Evolutionary conservation across 768 basidiomycete genomes (phyloP).

Genomic region (Serpula lacrymans): DNA sequence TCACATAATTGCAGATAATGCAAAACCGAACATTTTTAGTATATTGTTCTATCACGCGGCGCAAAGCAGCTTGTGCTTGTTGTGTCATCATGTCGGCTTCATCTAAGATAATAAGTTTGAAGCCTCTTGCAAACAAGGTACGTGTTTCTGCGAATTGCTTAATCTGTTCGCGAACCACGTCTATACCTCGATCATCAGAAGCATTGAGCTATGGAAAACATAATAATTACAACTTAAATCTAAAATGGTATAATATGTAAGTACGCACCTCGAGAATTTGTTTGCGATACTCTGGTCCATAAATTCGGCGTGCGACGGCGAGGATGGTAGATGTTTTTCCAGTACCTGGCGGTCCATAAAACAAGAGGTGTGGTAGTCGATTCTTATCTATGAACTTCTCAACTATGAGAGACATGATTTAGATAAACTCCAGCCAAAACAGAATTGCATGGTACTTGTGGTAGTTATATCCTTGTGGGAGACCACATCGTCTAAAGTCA

Average conservation of each 20-base stretch:
- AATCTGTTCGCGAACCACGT: conserved; percentile 97
- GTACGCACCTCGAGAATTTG: conserved; percentile 85
- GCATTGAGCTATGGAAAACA: conserved; percentile 84
- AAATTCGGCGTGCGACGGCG: conserved; percentile 92
- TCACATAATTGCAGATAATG: conserved; percentile 99
- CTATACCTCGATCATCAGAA: conserved; percentile 97
- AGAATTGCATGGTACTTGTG: too few relatives aligned
- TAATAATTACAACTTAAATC: conserved; percentile 2
- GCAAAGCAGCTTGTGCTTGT: conserved; percentile 92
- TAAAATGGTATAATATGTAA: neutral
- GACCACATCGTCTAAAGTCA: conserved; percentile 89
- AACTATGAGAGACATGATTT: conserved; percentile 47
- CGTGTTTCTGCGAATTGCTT: conserved; percentile 98
- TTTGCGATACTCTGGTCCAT: conserved; percentile 80
- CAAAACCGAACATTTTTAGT: conserved; percentile 99
- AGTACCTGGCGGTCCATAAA: conserved; percentile 98
- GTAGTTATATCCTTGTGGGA: conserved; percentile 94
- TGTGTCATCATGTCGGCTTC: conserved; percentile 99
- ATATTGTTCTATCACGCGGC: conserved; percentile 97
- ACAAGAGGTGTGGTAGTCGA: conserved; percentile 87
- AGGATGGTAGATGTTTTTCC: conserved; percentile 98
- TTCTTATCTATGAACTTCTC: conserved; percentile 97
- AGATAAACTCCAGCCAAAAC: neutral
- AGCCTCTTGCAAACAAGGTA: conserved; percentile 87
- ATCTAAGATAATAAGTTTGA: conserved; percentile 96